Base-by-base conservation (phyloP, 2,329 filamentous ascomycete genomes). In the Monilinia polystroma region DNA sequence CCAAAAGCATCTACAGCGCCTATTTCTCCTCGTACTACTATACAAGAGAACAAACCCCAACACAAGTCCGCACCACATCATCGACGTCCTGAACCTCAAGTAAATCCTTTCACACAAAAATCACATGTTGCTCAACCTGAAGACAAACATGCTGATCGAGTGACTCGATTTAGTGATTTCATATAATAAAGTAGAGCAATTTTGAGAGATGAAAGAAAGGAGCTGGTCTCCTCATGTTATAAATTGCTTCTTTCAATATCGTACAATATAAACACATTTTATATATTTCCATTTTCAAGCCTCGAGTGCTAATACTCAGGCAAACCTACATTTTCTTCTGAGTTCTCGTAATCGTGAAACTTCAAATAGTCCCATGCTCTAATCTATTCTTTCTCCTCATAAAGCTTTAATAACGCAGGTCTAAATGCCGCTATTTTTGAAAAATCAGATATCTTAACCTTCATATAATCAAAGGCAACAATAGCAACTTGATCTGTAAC, bases 381-480 rank as follows among this genome's bases (percentile, higher is more conserved):
- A 68, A 66, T 62, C 29, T 71, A 68, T 62, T 71, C 71, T 51
- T 74, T 72, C 8, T 71, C 80, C 68, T 82, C 82, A 71, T 89
- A 82, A 68, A 90, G 75, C 76, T 81, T 81, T 69, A 83, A 78
- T 67, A 91, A 72, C 23, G 87, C 87, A 16, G 85, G 84, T 67
- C 86, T 80, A 73, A 86, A 90, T 70, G 82, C 81, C 71, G 87
- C 85, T 57, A 91, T 82, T 77, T 88, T 82, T 68, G 84, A 84
- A 70, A 92, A 90, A 71, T 92, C 89, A 11, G 87, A 86, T 41
- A 93, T 79, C 76, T 83, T 87, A 52, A 93, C 85, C 6, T 84
- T 80, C 90, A 94, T 94, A 71, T 91, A 87, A 75, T 95, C 91
- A 76, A 92, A 92, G 1, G 89, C 91, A 66, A 93, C 84, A 67